Conservation (phyloP, 2,329 filamentous ascomycete genomes). For the Claviceps digitariae region DNA sequence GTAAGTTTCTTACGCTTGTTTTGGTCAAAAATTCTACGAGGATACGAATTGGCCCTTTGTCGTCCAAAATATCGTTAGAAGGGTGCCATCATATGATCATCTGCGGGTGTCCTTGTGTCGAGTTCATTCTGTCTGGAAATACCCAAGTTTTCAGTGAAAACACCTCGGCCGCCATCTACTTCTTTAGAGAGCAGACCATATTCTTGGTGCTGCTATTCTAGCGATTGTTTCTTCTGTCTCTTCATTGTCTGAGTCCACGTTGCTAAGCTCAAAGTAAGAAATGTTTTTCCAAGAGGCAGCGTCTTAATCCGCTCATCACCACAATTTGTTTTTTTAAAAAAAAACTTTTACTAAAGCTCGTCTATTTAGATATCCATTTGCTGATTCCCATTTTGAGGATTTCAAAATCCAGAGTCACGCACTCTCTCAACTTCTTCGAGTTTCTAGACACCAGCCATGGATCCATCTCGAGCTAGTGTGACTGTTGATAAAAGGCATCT, state of each 20-base stretch:
- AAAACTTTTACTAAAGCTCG: neutral
- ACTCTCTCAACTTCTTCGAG: neutral
- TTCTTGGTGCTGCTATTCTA: neutral
- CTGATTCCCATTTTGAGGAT: neutral
- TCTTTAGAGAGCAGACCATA: neutral
- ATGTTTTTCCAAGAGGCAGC: neutral
- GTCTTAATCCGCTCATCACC: no score
- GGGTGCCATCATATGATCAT: neutral
- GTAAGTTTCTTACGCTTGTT: neutral
- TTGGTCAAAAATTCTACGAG: neutral
- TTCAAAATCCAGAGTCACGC: neutral
- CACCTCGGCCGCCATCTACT: neutral
- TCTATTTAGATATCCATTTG: neutral
- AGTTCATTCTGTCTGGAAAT: neutral
- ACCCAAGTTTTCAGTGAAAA: neutral
- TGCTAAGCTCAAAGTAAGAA: neutral
- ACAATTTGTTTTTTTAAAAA: no score
- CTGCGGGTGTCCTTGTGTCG: neutral
- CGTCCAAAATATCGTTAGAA: neutral
- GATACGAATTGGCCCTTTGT: neutral
- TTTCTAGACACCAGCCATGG: neutral
- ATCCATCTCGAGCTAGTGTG: neutral
- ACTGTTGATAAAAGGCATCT: neutral
- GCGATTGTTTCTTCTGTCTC: neutral
- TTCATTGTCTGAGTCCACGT: neutral